These are phyloP conservation scores for Candida golubevii DNA, from an alignment of 805 yeast genomes.

Conservation along the genomic window DNA sequence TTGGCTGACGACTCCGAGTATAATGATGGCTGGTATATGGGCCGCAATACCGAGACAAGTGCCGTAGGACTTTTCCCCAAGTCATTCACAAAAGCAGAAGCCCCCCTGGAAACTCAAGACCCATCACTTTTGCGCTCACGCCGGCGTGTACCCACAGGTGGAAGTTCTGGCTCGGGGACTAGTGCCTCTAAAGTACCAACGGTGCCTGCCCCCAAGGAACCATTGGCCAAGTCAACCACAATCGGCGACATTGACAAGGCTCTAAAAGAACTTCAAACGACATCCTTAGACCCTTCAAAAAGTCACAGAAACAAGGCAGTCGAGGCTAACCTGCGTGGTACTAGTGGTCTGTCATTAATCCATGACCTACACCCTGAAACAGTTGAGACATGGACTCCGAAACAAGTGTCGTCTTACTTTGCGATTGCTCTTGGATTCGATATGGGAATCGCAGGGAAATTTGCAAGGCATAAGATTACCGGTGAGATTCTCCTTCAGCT, in stretches of 20 bases:
- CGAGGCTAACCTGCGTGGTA: constrained; percentile 4
- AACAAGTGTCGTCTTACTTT: constrained; percentile 79
- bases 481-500: constrained; percentile 83
- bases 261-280: constrained; percentile 51
- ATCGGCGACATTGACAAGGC: constrained; percentile 73
- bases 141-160: constrained; percentile 36
- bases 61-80: constrained; percentile 89
- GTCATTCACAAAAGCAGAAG: constrained; percentile 63
- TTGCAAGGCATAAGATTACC: constrained; percentile 81
- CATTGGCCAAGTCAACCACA: constrained; percentile 27
- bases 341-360: constrained; percentile 15
- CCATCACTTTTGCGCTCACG: constrained; percentile 44
- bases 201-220: constrained; percentile 6
- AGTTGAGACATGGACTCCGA: constrained; percentile 73
- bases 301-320: neutral
- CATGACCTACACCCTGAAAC: constrained; percentile 42
- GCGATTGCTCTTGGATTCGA: constrained; percentile 68
- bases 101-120: constrained; percentile 4
- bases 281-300: constrained; percentile 14
- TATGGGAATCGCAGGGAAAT: constrained; percentile 66
- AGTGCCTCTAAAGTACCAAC: constrained; percentile 9
- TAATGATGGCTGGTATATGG: constrained; percentile 97
- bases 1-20: constrained; percentile 90
- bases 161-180: constrained; percentile 7
- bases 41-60: constrained; percentile 66